Evolutionary conservation across 441 rosid genomes (phyloP), one percentile per base, ranked within the genome.

Genomic region (Adansonia madagascariensis): DNA sequence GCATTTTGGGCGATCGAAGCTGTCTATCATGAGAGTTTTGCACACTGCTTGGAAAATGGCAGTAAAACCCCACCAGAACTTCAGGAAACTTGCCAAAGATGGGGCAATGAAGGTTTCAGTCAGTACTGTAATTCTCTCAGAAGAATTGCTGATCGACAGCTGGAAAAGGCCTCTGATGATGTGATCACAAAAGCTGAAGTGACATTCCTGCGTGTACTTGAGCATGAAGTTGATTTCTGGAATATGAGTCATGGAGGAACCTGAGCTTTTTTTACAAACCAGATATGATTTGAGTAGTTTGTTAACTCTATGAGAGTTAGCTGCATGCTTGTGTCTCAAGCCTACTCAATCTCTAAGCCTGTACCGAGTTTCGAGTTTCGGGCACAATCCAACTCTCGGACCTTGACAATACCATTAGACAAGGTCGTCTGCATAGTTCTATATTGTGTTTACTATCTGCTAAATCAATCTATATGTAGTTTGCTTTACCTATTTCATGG

Each of bases 1-100:
- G 89, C 87, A 1, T 84, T 84, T 12, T 91, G 91, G 92, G 88
- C 88, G 44, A 88, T 88, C 6, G 91, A 89, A 82, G 79, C 88
- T 0, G 86, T 85, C 57, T 89, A 89, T 78, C 91, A 81, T 60
- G 87, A 84, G 82, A 87, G 92, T 77, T 89, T 89, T 43, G 87
- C 87, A 0, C 84, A 78, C 70, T 89, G 91, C 84, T 75, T 86
- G 50, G 90, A 84, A 75, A 86, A 81, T 17, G 88, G 80, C 64
- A 22, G 64, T 60, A 84, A 77, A 9, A 81, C 85, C 43, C 86
- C 88, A 2, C 20, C 80, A 0, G 91, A 88, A 27, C 76, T 89
- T 0, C 71, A 55, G 64, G 78, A 84, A 66, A 80, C 90, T 11
- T 89, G 94, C 85, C 79, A 69, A 75, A 86, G 94, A 81, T 89